Evolutionary conservation across 805 yeast genomes (phyloP).

Genomic region (Kodamaea hsintzibuensis): DNA sequence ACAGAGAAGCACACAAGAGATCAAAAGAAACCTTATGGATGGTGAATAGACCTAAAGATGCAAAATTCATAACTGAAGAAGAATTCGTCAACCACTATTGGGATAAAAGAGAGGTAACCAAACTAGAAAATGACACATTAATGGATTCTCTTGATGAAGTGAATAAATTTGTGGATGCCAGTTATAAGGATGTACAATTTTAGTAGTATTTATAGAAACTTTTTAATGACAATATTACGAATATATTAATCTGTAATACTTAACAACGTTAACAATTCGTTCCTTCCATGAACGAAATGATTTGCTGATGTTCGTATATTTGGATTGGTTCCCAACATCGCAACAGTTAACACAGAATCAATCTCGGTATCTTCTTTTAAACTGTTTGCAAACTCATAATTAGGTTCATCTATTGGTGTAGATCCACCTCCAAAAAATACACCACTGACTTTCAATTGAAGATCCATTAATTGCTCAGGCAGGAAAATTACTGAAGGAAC

Average conservation of each 20-base stretch:
- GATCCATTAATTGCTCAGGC: neutral
- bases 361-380: constrained; percentile 37
- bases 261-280: constrained; percentile 61
- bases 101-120: constrained; percentile 47
- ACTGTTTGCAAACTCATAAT: constrained; percentile 54
- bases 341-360: constrained; percentile 58
- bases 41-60: constrained; percentile 48
- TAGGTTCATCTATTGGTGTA: constrained; percentile 68
- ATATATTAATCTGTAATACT: constrained; percentile 12
- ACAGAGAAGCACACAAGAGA: constrained; percentile 85
- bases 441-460: constrained; percentile 1
- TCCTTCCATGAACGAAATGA: constrained; percentile 66
- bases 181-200: constrained; percentile 49
- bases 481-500: neutral
- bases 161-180: constrained; percentile 52
- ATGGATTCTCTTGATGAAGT: constrained; percentile 53
- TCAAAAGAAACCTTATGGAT: constrained; percentile 82
- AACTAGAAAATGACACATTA: constrained; percentile 44
- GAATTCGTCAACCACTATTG: constrained; percentile 48
- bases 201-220: constrained; percentile 14
- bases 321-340: constrained; percentile 44
- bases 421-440: constrained; percentile 65
- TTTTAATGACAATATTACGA: constrained; percentile 6
- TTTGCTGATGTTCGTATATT: constrained; percentile 57
- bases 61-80: constrained; percentile 36